Evolutionary conservation across 257 asterid species (phyloP).

Genomic region (Solanum piurae): DNA sequence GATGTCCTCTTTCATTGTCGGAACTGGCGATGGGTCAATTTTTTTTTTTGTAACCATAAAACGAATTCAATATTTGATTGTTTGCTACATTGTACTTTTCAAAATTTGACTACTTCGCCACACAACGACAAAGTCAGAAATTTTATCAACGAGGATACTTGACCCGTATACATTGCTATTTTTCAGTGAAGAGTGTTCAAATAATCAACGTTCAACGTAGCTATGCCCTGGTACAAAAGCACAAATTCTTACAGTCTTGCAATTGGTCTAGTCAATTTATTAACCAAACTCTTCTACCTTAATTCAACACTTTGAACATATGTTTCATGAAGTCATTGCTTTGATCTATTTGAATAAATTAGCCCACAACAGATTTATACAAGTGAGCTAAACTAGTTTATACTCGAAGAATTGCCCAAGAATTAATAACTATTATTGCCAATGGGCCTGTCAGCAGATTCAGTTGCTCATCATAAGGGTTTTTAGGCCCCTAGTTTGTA

Average conservation of each 20-base stretch:
- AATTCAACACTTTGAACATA: not conserved
- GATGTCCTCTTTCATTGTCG: not conserved
- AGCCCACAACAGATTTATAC: not conserved
- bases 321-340: not conserved
- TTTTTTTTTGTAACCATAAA: not conserved
- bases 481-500: not conserved
- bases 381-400: not conserved
- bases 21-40: not conserved
- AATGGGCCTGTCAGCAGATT: not conserved
- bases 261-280: not conserved
- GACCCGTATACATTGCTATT: not conserved
- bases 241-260: not conserved
- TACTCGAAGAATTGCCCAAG: not conserved
- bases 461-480: not conserved
- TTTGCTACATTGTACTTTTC: not conserved
- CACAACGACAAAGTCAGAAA: not conserved
- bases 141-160: not conserved
- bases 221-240: not conserved
- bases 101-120: not conserved
- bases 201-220: not conserved
- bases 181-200: not conserved
- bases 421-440: not conserved
- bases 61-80: not conserved
- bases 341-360: not conserved
- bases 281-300: not conserved